Base-by-base conservation (phyloP, 2,329 filamentous ascomycete genomes). In the Calycina marina region DNA sequence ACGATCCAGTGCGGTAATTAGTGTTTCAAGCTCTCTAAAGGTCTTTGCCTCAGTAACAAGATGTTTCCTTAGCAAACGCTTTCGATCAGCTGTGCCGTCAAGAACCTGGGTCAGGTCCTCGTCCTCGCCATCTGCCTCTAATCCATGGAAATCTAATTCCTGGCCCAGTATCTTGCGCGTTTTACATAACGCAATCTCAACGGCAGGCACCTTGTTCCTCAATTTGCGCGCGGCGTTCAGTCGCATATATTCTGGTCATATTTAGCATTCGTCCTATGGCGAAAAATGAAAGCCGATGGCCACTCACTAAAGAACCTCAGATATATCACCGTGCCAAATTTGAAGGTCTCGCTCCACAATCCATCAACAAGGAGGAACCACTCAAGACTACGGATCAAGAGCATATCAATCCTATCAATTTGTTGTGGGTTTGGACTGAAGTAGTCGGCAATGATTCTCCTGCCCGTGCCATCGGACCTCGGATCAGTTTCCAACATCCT, bases 231-330 rank as follows among this genome's bases (percentile, higher is more conserved):
- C 71, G 30, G 70, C 70, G 18, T 59, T 56, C 28, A 77, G 56
- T 37, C 60, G 44, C 35, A 48, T 38, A 16, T 54, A 57, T 34
- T 65, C 65, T 45, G 36, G 14, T 18, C 20, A 26, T 20, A 25
- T 50, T 47, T 41, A 44, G 35, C 32, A 28, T 20, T 8, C 8
- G 3, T 3, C 20, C n/a, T 24, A 12, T 18, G 14, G 28, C 29
- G 8, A 24, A 28, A 14, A 24, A 12, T 25, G 11, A 14, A 14
- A 10, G 30, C 31, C 28, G 29, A 14, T 18, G 28, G 25, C n/a
- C 24, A 68, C 83, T 63, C 70, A 92, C 84, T 68, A 28, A 93
- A 65, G 49, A 94, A 85, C 39, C 77, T 75, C 49, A 80, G 80
- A 58, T 93, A 83, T n/a, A 86, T 68, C 45, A 73, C 67, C 17